These are phyloP conservation scores for Rhinocladiella mackenziei DNA, from an alignment of 2,329 filamentous ascomycete species.

Conservation along the genomic window DNA sequence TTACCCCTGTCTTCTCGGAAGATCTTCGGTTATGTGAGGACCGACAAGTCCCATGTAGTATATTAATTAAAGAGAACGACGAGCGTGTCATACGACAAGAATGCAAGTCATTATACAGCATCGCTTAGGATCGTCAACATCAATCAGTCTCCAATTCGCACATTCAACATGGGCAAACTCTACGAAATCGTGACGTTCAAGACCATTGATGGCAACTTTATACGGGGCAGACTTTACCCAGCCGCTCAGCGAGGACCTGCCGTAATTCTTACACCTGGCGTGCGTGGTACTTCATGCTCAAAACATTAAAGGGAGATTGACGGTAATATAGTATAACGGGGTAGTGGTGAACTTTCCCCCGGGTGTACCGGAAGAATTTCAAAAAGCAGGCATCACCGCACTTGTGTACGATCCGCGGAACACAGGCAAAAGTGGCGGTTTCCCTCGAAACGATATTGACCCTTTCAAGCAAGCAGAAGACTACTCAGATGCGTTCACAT, in stretches of 20 bases:
- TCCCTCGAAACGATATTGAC: constrained; percentile 34
- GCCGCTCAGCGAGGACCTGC: background rate
- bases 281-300: background rate
- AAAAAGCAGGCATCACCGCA: background rate
- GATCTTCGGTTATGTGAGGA: too few relatives aligned
- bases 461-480: constrained; percentile 33
- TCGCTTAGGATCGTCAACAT: too few relatives aligned
- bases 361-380: background rate
- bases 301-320: background rate
- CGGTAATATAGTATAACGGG: background rate
- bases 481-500: constrained; percentile 35
- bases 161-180: background rate
- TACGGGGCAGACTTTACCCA: background rate
- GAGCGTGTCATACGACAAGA: too few relatives aligned
- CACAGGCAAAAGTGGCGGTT: constrained; percentile 32
- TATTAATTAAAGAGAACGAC: too few relatives aligned
- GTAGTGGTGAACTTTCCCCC: background rate
- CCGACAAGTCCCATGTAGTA: too few relatives aligned
- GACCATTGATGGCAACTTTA: background rate
- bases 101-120: too few relatives aligned
- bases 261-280: background rate
- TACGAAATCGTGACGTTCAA: background rate
- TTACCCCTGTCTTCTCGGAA: too few relatives aligned
- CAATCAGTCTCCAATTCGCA: too few relatives aligned
- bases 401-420: constrained; percentile 33